A percentile compares a stretch with the other conserved stretches of the same genome.
Conservation (phyloP, 2,329 filamentous ascomycete species). For the Beauveria varroae region DNA sequence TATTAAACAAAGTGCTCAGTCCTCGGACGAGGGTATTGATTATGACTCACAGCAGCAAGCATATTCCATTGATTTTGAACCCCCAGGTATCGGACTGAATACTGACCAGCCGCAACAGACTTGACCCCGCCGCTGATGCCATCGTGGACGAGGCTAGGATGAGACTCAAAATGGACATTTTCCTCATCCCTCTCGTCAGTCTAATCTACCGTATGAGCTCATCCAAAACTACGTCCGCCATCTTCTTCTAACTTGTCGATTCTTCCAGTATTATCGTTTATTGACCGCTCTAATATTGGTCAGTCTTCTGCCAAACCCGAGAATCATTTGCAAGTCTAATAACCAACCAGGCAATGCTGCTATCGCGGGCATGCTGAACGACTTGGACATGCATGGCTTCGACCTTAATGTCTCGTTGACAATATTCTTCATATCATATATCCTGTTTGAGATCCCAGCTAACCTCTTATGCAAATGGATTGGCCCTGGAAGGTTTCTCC, state of each 20-base stretch:
- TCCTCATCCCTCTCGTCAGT: constrained; percentile 50
- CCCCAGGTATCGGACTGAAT: neutral
- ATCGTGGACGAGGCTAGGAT: constrained; percentile 23
- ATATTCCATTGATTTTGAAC: neutral
- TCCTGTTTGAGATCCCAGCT: constrained; percentile 56
- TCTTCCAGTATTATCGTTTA: constrained; percentile 33
- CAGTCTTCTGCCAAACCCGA: constrained; percentile 11
- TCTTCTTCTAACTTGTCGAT: neutral
- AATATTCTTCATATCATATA: constrained; percentile 58
- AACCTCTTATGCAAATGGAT: constrained; percentile 57
- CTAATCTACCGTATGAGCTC: constrained; percentile 38
- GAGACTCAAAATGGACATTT: constrained; percentile 50
- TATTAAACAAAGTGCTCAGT: neutral
- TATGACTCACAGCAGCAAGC: neutral
- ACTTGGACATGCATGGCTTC: constrained; percentile 45
- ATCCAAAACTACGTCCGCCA: neutral
- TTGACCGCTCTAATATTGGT: constrained; percentile 62
- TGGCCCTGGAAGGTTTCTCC: constrained; percentile 59
- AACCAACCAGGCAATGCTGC: constrained; percentile 44
- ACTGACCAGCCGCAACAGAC: neutral
- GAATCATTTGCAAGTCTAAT: neutral
- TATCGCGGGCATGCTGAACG: constrained; percentile 49
- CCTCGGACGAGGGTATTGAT: neutral
- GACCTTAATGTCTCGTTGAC: constrained; percentile 57
- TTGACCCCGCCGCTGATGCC: too few relatives aligned